Percentiles rank a stretch among this genome's conserved stretches.
Conservation (phyloP, 768 basidiomycete genomes). For the Russula virescens region DNA sequence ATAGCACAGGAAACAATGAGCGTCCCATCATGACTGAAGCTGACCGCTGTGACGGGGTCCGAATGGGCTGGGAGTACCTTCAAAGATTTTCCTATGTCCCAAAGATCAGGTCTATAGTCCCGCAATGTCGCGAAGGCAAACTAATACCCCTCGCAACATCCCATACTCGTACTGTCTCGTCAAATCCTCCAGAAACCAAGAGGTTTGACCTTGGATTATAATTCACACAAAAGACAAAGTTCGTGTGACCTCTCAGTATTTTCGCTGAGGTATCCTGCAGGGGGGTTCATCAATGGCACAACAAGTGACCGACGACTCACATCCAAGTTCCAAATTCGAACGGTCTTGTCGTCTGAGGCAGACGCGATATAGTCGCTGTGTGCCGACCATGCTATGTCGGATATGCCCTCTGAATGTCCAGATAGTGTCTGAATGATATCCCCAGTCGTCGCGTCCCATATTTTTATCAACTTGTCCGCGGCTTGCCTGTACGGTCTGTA, state of each 20-base stretch:
- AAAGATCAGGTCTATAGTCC: neutral
- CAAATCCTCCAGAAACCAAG: constrained; percentile 89
- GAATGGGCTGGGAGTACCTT: constrained; percentile 93
- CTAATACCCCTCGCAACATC: constrained; percentile 78
- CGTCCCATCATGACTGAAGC: constrained; percentile 92
- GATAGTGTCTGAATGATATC: constrained; percentile 65
- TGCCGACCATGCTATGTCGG: constrained; percentile 84
- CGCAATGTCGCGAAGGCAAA: neutral
- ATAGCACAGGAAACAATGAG: constrained; percentile 92
- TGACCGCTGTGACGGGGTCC: constrained; percentile 91
- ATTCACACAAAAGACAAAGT: constrained; percentile 90
- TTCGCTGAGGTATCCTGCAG: constrained; percentile 54
- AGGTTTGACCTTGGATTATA: constrained; percentile 89
- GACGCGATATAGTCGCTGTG: constrained; percentile 83
- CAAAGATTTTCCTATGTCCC: constrained; percentile 62
- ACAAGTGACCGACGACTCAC: constrained; percentile 35
- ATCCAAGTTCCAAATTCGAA: constrained; percentile 80
- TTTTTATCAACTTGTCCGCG: constrained; percentile 75
- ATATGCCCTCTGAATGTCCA: constrained; percentile 79
- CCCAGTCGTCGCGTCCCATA: constrained; percentile 73
- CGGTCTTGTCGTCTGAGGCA: constrained; percentile 89
- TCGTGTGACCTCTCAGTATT: constrained; percentile 79
- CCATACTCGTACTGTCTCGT: constrained; percentile 97
- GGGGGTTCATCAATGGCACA: constrained; percentile 6
- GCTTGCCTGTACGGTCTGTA: constrained; percentile 49